Evolutionary conservation across 2,329 filamentous ascomycete species (phyloP), one percentile per base, ranked within the genome.

Genomic region (Colletotrichum sp.): DNA sequence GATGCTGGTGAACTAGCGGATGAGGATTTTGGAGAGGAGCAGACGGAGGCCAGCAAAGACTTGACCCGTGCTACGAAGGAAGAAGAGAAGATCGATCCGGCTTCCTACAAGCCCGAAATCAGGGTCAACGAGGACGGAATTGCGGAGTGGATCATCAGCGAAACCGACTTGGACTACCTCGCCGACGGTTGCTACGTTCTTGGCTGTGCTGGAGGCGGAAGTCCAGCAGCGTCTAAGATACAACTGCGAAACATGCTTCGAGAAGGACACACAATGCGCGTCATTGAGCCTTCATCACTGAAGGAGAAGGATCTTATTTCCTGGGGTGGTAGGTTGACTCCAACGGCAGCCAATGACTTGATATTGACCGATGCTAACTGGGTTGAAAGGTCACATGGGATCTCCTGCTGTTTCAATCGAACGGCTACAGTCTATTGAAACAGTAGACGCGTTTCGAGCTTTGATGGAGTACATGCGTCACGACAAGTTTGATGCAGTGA

Each of bases 161-260:
- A 86, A 71, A 83, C 83, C 0, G 87, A 88, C 76, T 78, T 88
- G 31, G 80, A 84, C 61, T 88, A 84, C 66, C 80, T 88, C 5
- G 81, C 84, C 3, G 84, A 86, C 63, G 87, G 87, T 1, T 85
- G 85, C 69, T 86, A 86, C 47, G 82, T 89, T 11, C 80, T 89
- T 0, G 86, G 85, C 3, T 87, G 86, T 66, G 87, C 85, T 7
- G 86, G 86, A 6, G 86, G 86, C 6, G 72, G 72, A 18, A 82
- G 79, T n/a, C 82, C 84, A 18, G 81, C 80, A 51, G 77, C 83
- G 29, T 80, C 80, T 15, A 79, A 82, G 57, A 80, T 86, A 36
- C 81, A 83, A 69, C 78, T 85, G 1, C 78, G 83, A 34, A 80
- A 85, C 51, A 83, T 85, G 71, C 79, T 86, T n/a, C 77, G 82